Percentiles rank a stretch among this genome's conserved stretches.
Evolutionary conservation across 352 stramenopile genomes (phyloP).

Genomic region (Phytophthora crassamura): DNA sequence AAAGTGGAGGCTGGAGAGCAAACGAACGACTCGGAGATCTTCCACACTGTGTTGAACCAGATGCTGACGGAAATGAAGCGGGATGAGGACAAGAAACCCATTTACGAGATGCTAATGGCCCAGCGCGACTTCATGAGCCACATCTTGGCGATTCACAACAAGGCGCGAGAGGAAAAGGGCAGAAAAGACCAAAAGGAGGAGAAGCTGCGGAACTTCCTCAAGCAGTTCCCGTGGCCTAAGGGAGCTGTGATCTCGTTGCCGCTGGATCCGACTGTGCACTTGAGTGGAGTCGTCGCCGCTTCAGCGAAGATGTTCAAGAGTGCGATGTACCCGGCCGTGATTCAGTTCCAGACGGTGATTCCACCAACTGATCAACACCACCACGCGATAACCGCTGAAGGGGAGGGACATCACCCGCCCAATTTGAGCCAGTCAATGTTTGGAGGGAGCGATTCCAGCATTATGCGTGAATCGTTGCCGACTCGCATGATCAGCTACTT

Average conservation of each 20-base stretch:
- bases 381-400: conserved; percentile 22
- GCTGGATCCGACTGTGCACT: conserved; percentile 83
- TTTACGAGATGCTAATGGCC: conserved; percentile 92
- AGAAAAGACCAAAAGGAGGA: conserved; percentile 97
- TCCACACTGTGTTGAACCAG: conserved; percentile 85
- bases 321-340: conserved; percentile 97
- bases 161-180: conserved; percentile 92
- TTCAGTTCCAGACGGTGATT: conserved; percentile 94
- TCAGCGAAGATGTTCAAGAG: conserved; percentile 98
- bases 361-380: conserved; percentile 50
- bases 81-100: conserved; percentile 86
- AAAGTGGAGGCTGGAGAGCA: conserved; percentile 83
- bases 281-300: conserved; percentile 91
- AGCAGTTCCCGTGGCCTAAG: conserved; percentile 85
- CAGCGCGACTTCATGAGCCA: conserved; percentile 96
- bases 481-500: conserved; percentile 80
- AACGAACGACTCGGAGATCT: conserved; percentile 79
- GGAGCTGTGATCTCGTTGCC: conserved; percentile 85
- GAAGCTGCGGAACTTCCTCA: conserved; percentile 91
- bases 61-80: conserved; percentile 95
- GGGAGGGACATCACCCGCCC: conserved; percentile 23
- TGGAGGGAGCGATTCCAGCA: conserved; percentile 56
- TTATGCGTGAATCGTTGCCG: conserved; percentile 75
- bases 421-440: conserved; percentile 59
- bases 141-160: conserved; percentile 93